Evolutionary conservation across 768 basidiomycete species (phyloP), one percentile per base, ranked within the genome.

Genomic region (Termitomyces sp.): DNA sequence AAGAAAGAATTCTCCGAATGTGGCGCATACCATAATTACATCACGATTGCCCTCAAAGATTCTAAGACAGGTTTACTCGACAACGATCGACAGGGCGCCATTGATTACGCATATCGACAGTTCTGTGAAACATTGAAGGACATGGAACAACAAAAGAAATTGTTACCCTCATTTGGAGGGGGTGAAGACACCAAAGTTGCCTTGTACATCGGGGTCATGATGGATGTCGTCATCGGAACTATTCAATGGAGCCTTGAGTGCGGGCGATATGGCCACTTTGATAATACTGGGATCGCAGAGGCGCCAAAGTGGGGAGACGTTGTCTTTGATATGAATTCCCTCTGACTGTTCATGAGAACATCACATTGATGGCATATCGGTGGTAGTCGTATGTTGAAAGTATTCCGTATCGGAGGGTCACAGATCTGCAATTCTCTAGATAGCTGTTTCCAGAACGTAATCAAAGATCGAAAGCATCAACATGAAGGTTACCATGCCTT

Each of bases 181-280:
- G 20, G 34, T 12, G 39, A 49, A 31, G 58, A 59, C 39, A 32
- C 14, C 26, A 59, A 48, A 20, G n/a, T 55, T 29, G 22, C 26
- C n/a, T 42, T 31, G 32, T 55, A 59, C 36, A 36, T 49, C 16
- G 39, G 4, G 13, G 53, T 50, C 9, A 43, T 59, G 58, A 50
- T 55, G 48, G 53, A 59, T 37, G 36, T 50, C 27, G 58, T 59
- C 18, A 53, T 55, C 13, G 58, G 48, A n/a, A 55, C 29, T 16
- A 59, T 59, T 31, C 58, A 55, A 12, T 59, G 58, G 58, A 59
- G 53, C 39, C 53, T 55, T 10, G 53, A 32, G 10, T 55, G 48
- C 9, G 34, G 36, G n/a, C 46, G 53, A 8, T 59, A 59, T 51
- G 53, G 58, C 27, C 53, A 55, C 36, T 18, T 18, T 16, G 14